Evolutionary conservation across 2,329 filamentous ascomycete genomes (phyloP).

Genomic region (Didymellaceae sp.): DNA sequence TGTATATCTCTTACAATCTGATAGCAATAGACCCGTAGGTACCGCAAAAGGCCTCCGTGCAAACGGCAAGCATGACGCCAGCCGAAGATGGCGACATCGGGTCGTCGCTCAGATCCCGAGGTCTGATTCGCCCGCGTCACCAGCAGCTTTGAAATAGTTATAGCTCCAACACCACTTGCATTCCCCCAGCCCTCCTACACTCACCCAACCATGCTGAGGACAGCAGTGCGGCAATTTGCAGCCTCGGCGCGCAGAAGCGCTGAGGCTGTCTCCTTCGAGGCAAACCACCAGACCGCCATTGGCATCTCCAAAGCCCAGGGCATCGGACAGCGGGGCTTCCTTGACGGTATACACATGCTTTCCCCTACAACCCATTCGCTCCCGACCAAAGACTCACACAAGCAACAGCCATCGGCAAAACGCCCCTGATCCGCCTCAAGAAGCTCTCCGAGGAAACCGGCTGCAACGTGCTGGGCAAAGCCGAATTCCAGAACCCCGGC

Average conservation of each 20-base stretch:
- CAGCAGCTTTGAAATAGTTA: slow-evolving; percentile 4
- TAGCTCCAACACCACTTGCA: slow-evolving; percentile 5
- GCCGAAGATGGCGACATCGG: slow-evolving; percentile 16
- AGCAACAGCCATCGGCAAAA: slow-evolving; percentile 87
- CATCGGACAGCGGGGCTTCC: slow-evolving; percentile 73
- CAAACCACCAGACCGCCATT: slow-evolving; percentile 66
- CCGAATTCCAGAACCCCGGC: slow-evolving; percentile 98
- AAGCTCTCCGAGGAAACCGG: slow-evolving; percentile 87
- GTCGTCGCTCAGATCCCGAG: slow-evolving; percentile 11
- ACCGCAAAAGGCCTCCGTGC: no score
- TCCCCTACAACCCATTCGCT: background rate
- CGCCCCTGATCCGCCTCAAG: slow-evolving; percentile 89
- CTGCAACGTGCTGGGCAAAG: slow-evolving; percentile 93
- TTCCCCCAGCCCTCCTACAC: background rate
- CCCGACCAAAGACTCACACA: slow-evolving; percentile 10
- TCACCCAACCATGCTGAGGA: slow-evolving; percentile 67
- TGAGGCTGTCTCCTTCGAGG: slow-evolving; percentile 57
- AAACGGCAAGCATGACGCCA: slow-evolving; percentile 1
- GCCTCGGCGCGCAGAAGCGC: slow-evolving; percentile 65
- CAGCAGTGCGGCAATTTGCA: slow-evolving; percentile 70
- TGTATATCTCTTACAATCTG: no score
- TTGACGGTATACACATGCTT: slow-evolving; percentile 70
- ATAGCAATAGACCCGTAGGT: no score
- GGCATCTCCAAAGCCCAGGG: slow-evolving; percentile 81
- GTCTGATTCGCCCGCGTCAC: slow-evolving; percentile 9